Base-by-base conservation (phyloP, 2,329 filamentous ascomycete genomes). In the Aureobasidium sp. region DNA sequence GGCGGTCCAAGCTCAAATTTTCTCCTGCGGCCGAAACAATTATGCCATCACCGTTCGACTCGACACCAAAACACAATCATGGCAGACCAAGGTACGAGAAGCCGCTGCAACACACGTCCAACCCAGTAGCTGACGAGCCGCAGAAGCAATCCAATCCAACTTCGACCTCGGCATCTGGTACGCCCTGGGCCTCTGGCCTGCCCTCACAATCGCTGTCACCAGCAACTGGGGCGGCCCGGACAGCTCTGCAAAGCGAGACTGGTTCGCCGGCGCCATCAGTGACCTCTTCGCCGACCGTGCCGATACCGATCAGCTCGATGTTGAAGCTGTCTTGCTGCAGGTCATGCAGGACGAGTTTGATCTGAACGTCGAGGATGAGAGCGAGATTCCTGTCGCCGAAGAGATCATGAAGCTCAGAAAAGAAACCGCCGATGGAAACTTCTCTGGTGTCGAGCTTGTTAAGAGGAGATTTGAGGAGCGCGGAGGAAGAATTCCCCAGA, bases 281-380 rank as follows among this genome's bases (percentile, higher is more conserved):
- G 90, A 96, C 27, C 84, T 96, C 64, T 87, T 96, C 67, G 78
- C 69, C 19, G 74, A 78, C 11, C 75, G 78, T 3, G 79, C 84
- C 1, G 78, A 84, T 60, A 85, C 89, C 11, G 88, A 96, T 67
- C 77, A 82, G 19, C 84, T 87, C 64, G 90, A 96, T 67, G 78
- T 96, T 45, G 93, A 97, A 77, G 82, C 87, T 42, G 85, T 95
- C 55, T 79, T 97, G 50, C 78, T 96, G 49, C 89, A 96, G 69
- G 86, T 96, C 63, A 94, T 97, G 87, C 82, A 88, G 64, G 94
- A 97, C 76, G 94, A 99, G 74, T 99, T 97, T 69, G 91, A 96
- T 69, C 88, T 94, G 60, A 87, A 89, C 60, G 84, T 96, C 29
- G 94, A 97, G 69, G 94, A 99, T 73, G 92, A 91, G 67, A 93